Percentiles rank a stretch among this genome's conserved stretches.
Evolutionary conservation across 441 rosid species (phyloP).

Genomic region (Kokia cookei): DNA sequence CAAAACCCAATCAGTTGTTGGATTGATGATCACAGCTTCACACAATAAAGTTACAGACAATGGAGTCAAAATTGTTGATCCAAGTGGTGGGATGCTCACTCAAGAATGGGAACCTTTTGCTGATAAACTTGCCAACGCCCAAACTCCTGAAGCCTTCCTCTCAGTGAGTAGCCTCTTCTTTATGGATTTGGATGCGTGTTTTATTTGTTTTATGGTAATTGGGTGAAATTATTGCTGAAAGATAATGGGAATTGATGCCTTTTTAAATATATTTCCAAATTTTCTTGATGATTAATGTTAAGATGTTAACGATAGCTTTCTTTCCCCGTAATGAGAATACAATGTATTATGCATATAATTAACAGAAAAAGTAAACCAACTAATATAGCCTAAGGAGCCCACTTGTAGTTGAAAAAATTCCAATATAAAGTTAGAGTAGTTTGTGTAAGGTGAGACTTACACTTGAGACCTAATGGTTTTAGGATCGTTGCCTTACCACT

Average conservation of each 20-base stretch:
- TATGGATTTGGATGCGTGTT: neutral
- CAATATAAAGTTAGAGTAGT: neutral
- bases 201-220: neutral
- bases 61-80: slow-evolving; percentile 84
- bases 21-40: slow-evolving; percentile 93
- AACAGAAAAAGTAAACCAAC: neutral
- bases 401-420: neutral
- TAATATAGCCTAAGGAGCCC: neutral
- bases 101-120: slow-evolving; percentile 97
- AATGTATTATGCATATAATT: neutral
- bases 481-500: neutral
- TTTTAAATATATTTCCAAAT: neutral
- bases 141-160: slow-evolving; percentile 43
- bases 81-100: slow-evolving; percentile 82
- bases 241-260: neutral
- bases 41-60: slow-evolving; percentile 76
- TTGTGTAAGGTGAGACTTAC: neutral
- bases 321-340: neutral
- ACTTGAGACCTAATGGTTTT: neutral
- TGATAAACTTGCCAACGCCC: slow-evolving; percentile 66
- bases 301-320: neutral
- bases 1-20: slow-evolving; percentile 56
- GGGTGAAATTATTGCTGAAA: neutral
- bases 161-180: slow-evolving; percentile 25
- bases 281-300: neutral